Percentiles rank a stretch among this genome's conserved stretches.
Conservation (phyloP, 106 monocot genomes). For the Dactylorhiza incarnata region DNA sequence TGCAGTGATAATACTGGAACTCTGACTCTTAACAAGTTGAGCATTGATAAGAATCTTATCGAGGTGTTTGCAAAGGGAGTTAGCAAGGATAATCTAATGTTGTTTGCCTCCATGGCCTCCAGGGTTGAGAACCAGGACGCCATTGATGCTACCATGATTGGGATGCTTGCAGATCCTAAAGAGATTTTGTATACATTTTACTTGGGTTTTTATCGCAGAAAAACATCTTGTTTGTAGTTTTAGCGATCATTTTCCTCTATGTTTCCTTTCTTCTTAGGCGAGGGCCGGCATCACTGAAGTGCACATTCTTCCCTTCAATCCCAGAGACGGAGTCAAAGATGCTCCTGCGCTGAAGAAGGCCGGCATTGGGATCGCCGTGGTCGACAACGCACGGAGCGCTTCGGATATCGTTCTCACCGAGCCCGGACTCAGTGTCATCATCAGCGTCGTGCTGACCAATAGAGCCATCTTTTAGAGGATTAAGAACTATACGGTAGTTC, state of each 20-base stretch:
- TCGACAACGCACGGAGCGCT: conserved; percentile 92
- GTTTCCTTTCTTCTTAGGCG: conserved; percentile 24
- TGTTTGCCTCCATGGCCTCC: conserved; percentile 69
- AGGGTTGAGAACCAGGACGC: conserved; percentile 79
- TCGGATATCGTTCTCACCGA: conserved; percentile 96
- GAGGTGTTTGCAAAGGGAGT: conserved; percentile 65
- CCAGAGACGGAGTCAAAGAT: conserved; percentile 97
- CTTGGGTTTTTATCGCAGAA: background rate
- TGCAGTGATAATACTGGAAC: conserved; percentile 98
- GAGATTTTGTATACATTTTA: conserved; percentile 25
- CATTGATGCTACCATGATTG: conserved; percentile 82
- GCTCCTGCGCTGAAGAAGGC: conserved; percentile 97
- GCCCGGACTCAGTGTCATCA: conserved; percentile 96
- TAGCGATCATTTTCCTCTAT: background rate
- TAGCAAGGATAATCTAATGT: conserved; percentile 57
- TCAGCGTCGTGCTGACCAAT: conserved; percentile 92
- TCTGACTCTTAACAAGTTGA: conserved; percentile 88
- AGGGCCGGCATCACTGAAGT: conserved; percentile 72
- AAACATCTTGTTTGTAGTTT: background rate
- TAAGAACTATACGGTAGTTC: conserved; percentile 89
- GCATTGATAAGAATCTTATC: conserved; percentile 71
- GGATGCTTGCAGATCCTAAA: conserved; percentile 82
- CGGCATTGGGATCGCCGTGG: conserved; percentile 98
- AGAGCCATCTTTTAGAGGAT: conserved; percentile 97
- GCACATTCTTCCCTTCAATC: conserved; percentile 69